A percentile compares a stretch with the other conserved stretches of the same genome.
Conservation (phyloP, 1,139 yeast genomes). For the Torulaspora pretoriensis region DNA sequence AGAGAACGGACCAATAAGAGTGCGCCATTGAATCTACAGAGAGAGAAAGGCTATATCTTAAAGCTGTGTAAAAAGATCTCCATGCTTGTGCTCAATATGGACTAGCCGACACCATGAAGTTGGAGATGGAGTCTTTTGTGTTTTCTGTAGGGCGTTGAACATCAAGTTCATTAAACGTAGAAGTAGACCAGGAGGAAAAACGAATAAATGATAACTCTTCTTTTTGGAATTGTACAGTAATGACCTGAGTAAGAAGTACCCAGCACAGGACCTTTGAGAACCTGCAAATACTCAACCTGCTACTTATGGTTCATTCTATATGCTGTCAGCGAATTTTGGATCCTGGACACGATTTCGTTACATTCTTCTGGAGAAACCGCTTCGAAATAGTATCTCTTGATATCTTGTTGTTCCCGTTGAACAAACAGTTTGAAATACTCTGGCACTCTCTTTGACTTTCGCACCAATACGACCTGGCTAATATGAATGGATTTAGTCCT, state of each 20-base stretch:
- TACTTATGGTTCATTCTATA: conserved; percentile 53
- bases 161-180: no score
- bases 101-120: no score
- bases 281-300: conserved; percentile 23
- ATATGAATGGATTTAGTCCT: conserved; percentile 88
- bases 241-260: no score
- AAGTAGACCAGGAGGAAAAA: no score
- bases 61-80: background rate
- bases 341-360: conserved; percentile 67
- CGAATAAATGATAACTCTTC: no score
- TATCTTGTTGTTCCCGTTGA: conserved; percentile 52
- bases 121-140: no score
- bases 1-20: conserved; percentile 10
- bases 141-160: no score
- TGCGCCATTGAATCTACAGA: background rate
- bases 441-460: conserved; percentile 74
- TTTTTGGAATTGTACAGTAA: no score
- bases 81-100: background rate
- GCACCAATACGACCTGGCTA: conserved; percentile 69
- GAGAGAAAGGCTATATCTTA: background rate
- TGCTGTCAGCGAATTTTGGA: conserved; percentile 51
- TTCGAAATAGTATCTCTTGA: conserved; percentile 83
- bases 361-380: conserved; percentile 62
- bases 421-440: conserved; percentile 78
- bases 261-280: no score